These are phyloP conservation scores for Fusarium poae DNA, from an alignment of 2,329 filamentous ascomycete genomes.

Conservation along the genomic window DNA sequence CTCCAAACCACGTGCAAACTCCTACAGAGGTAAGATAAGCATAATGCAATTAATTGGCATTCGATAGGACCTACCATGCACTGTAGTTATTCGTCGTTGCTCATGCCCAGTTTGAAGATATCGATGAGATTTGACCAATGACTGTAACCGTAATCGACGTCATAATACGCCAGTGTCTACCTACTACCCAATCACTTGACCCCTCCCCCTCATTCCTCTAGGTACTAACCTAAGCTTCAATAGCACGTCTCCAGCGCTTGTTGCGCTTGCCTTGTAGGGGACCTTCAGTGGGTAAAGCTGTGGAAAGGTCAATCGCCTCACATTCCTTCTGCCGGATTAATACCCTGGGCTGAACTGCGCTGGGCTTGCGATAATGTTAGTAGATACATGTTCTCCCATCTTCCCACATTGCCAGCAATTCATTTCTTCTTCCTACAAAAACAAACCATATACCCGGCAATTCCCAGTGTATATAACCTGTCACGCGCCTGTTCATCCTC, in stretches of 20 bases:
- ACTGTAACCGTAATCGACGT: constrained; percentile 35
- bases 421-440: constrained; percentile 4
- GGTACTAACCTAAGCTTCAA: neutral
- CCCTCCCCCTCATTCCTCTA: constrained; percentile 42
- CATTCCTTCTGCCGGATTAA: constrained; percentile 14
- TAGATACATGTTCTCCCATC: constrained; percentile 4
- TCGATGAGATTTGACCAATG: constrained; percentile 33
- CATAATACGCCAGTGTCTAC: constrained; percentile 37
- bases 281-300: constrained; percentile 3
- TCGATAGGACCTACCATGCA: neutral
- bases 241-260: constrained; percentile 14
- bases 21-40: neutral
- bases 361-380: constrained; percentile 25
- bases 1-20: neutral
- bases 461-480: neutral
- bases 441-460: constrained; percentile 4
- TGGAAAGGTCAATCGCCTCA: constrained; percentile 16
- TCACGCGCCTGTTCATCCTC: constrained; percentile 3
- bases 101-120: constrained; percentile 19
- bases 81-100: neutral
- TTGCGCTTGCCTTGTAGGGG: constrained; percentile 15
- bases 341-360: neutral
- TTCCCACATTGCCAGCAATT: constrained; percentile 2
- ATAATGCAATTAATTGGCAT: neutral
- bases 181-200: constrained; percentile 33